These are phyloP conservation scores for Haplosporangium gracile DNA, from an alignment of 192 early-diverging fungal species.

Conservation along the genomic window DNA sequence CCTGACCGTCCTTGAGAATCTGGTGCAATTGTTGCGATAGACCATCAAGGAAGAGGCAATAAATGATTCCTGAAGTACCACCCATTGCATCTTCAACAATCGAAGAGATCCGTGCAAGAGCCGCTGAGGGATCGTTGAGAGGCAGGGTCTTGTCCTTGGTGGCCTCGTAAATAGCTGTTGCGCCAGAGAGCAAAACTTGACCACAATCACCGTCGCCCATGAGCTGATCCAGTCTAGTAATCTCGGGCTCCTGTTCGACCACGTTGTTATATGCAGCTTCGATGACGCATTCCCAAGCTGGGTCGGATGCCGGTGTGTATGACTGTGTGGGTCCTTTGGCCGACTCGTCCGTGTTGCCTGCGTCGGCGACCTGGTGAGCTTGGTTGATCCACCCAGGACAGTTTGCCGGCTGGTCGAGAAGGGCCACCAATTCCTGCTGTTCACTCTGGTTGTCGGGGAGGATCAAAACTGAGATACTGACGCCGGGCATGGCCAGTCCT, in stretches of 20 bases:
- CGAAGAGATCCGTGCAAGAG: constrained; percentile 70
- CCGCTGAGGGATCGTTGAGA: constrained; percentile 65
- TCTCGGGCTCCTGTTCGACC: constrained; percentile 62
- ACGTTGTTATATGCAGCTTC: constrained; percentile 60
- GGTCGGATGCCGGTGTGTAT: constrained; percentile 55
- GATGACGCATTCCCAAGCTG: constrained; percentile 65
- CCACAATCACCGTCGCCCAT: constrained; percentile 92
- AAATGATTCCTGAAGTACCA: constrained; percentile 83
- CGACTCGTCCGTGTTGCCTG: constrained; percentile 62
- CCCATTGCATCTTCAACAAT: constrained; percentile 83
- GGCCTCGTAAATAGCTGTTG: constrained; percentile 68
- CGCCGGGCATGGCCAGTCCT: constrained; percentile 85
- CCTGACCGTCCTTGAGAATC: constrained; percentile 28
- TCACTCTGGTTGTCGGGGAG: constrained; percentile 61
- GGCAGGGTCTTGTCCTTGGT: constrained; percentile 45
- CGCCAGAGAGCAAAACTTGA: constrained; percentile 74
- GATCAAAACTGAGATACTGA: constrained; percentile 76
- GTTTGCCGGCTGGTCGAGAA: constrained; percentile 71
- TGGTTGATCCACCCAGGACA: constrained; percentile 77
- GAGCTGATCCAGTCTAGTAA: constrained; percentile 80
- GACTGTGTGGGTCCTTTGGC: constrained; percentile 19
- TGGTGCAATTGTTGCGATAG: constrained; percentile 65
- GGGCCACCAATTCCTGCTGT: constrained; percentile 54
- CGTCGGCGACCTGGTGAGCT: constrained; percentile 29
- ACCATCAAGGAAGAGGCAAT: constrained; percentile 81